phyloP scores from a whole-genome alignment of 2,329 filamentous ascomycete genomes.

The Fusarium nygamai region DNA sequence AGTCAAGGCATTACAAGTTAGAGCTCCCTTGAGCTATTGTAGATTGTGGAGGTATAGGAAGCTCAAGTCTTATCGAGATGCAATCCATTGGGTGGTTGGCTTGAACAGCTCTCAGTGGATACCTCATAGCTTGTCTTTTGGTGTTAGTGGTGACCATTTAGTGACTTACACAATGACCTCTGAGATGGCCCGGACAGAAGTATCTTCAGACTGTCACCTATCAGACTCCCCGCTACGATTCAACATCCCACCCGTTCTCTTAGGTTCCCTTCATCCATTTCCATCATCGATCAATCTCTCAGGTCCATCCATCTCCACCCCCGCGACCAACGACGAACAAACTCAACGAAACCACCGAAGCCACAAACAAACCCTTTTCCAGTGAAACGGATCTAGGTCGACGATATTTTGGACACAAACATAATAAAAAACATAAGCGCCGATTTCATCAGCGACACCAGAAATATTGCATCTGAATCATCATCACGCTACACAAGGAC shows the following conservation, averaged over 20 bases:
- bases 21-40: conserved; percentile 25
- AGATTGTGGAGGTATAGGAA: background rate
- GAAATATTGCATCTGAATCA: conserved; percentile 11
- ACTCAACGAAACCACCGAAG: background rate
- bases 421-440: background rate
- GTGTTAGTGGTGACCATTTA: conserved; percentile 1
- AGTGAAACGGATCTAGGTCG: background rate
- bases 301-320: conserved; percentile 25
- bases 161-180: background rate
- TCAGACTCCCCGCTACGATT: conserved; percentile 12
- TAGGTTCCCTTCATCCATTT: conserved; percentile 25
- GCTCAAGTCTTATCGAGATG: conserved; percentile 20
- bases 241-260: conserved; percentile 24
- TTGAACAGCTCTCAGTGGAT: conserved; percentile 16
- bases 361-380: background rate
- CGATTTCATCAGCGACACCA: background rate
- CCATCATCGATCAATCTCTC: conserved; percentile 20
- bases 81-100: conserved; percentile 10
- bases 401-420: background rate
- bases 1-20: background rate
- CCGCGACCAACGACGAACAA: conserved; percentile 31
- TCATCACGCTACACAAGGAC: conserved; percentile 29
- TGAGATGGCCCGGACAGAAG: accelerated
- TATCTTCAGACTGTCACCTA: conserved; percentile 6
- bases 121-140: conserved; percentile 5